Evolutionary conservation across 768 basidiomycete genomes (phyloP), one percentile per base, ranked within the genome.

Genomic region (Trichaptum fuscoviolaceum): DNA sequence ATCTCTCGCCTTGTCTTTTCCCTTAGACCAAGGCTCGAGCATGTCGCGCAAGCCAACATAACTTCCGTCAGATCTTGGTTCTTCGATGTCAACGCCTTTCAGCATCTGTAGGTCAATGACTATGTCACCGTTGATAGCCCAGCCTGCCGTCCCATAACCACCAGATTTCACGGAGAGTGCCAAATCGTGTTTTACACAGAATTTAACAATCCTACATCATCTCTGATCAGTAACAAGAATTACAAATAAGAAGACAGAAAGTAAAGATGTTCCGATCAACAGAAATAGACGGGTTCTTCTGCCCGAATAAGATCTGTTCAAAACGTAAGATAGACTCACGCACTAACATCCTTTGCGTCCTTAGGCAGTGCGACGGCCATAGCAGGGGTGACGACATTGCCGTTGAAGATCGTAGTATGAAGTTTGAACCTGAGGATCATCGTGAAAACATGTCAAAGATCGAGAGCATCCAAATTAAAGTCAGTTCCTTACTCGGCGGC

Each of bases 91-190:
- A 52, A 91, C 80, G 42, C 89, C 87, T 64, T 81, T 80, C 63
- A 97, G 78, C 70, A 82, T 85, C 71, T 82, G 85, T 62, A 96
- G 77, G 77, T 96, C 95, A 70, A 96, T 76, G 72, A 96, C 87
- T 66, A 96, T 80, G 71, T 96, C 90, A 42, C 95, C 95, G 18
- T 87, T 87, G 64, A 96, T 85, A 61, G 92, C 86, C 91, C 93
- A 94, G 1, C 93, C 95, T 10, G 89, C 92, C 0, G 92, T 95
- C 7, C 94, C 95, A 73, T 91, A 95, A 0, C 95, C 95, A 26
- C 95, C 95, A 1, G 92, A 91, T 74, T 93, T 95, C 71, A 95
- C 84, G 9, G 92, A 94, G 6, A 90, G 85, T 10, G 89, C 87
- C 2, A 96, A 78, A 0, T 77, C 77, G 72, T 94, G 82, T 64